Evolutionary conservation across 352 stramenopile species (phyloP).

Genomic region (Phytopythium delawarense): DNA sequence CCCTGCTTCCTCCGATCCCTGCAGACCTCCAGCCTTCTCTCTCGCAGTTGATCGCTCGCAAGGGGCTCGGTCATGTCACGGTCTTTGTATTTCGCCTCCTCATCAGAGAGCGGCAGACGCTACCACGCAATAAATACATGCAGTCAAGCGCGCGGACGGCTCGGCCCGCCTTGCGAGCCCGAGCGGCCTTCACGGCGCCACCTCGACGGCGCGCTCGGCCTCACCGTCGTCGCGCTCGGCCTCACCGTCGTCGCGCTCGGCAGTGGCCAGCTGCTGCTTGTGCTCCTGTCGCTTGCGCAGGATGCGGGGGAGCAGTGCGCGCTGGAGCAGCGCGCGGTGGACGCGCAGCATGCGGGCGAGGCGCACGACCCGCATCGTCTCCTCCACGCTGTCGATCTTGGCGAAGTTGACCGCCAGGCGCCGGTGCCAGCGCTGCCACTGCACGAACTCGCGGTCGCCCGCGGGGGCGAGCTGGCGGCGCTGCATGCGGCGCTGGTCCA

Average conservation of each 20-base stretch:
- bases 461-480: slow-evolving; percentile 36
- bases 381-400: slow-evolving; percentile 25
- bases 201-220: too few relatives aligned
- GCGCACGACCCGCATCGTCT: slow-evolving; percentile 26
- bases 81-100: not conserved
- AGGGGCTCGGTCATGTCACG: not conserved
- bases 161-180: not conserved
- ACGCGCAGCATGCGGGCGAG: slow-evolving; percentile 27
- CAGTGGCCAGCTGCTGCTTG: not conserved
- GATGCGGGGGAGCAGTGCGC: slow-evolving; percentile 19
- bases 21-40: not conserved
- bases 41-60: not conserved
- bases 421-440: slow-evolving; percentile 30
- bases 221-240: not conserved
- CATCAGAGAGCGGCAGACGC: not conserved
- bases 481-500: slow-evolving; percentile 43
- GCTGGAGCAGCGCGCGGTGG: slow-evolving; percentile 25
- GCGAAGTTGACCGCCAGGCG: slow-evolving; percentile 13
- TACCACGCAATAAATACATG: not conserved
- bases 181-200: not conserved
- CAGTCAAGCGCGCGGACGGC: not conserved
- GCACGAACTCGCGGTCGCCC: slow-evolving; percentile 18
- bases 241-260: not conserved
- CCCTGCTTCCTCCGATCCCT: not conserved
- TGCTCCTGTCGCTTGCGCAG: slow-evolving; percentile 16